These are phyloP conservation scores for Yamadazyma ubonensis DNA, from an alignment of 805 yeast species.

Conservation along the genomic window DNA sequence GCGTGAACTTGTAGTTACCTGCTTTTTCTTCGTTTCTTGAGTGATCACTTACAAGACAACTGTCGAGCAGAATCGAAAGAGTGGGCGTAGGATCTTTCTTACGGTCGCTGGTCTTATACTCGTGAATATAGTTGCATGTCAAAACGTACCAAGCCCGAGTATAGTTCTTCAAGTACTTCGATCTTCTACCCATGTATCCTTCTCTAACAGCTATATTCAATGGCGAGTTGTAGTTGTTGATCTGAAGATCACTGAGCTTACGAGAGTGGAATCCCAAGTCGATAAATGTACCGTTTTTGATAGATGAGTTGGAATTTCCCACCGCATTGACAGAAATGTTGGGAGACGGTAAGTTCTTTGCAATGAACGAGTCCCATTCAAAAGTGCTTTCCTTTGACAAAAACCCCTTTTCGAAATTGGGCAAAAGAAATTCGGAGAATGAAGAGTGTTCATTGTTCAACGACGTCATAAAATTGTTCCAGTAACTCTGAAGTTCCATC, in stretches of 20 bases:
- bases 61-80: slow-evolving; percentile 76
- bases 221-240: slow-evolving; percentile 68
- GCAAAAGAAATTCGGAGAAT: slow-evolving; percentile 62
- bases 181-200: slow-evolving; percentile 83
- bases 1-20: slow-evolving; percentile 69
- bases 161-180: slow-evolving; percentile 89
- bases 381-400: slow-evolving; percentile 72
- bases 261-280: slow-evolving; percentile 40
- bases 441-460: slow-evolving; percentile 73
- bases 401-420: slow-evolving; percentile 55
- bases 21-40: slow-evolving; percentile 64
- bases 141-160: slow-evolving; percentile 88
- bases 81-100: slow-evolving; percentile 79
- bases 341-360: slow-evolving; percentile 53
- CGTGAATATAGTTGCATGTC: slow-evolving; percentile 86
- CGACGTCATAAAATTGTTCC: slow-evolving; percentile 67
- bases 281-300: slow-evolving; percentile 37
- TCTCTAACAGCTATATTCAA: slow-evolving; percentile 63
- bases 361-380: slow-evolving; percentile 87
- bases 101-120: slow-evolving; percentile 80
- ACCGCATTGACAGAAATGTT: slow-evolving; percentile 26
- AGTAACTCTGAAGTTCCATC: slow-evolving; percentile 78
- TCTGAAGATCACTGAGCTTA: slow-evolving; percentile 50
- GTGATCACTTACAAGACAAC: slow-evolving; percentile 81
- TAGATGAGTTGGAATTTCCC: slow-evolving; percentile 24